Base-by-base conservation (phyloP, 2,329 filamentous ascomycete genomes). In the Ceratocystis variospora region DNA sequence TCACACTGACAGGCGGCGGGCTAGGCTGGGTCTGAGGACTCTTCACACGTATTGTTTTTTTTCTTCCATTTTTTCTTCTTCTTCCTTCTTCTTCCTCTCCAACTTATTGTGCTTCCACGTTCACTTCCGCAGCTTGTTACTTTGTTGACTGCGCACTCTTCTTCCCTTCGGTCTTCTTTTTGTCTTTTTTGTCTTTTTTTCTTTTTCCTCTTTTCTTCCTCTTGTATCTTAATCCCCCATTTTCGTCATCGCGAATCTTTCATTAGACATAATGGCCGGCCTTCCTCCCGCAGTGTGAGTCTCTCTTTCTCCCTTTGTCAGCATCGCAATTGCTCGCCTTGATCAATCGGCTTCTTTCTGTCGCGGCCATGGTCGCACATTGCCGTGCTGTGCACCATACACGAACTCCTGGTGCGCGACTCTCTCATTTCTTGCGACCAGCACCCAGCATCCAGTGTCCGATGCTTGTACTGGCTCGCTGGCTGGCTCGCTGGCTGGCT, bases 271-370 rank as follows among this genome's bases (percentile, higher is more conserved):
- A 69, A 70, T 70, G 69, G 69, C 69, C 31, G 64, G 64, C 19
- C 63, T 70, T 63, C 69, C 69, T 53, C 69, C 69, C 50, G 69
- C 69, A 68, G 69, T 69, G 69, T 70, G 66, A 68, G 69, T 69
- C 28, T 59, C 37, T 37, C 15, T 33, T 5, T 25, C 48, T 53
- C 48, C 19, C 2, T 59, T 25, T 59, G 15, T n/a, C 4, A 33
- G 5, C 28, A 59, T 37, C 15, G 33, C 17, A 22, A 5, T 31
- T 37, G 17, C 55, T 59, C 28, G 55, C n/a, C n/a, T 19, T 41
- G 19, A 25, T 15, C 48, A 45, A n/a, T 37, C 25, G 44, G 31
- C 17, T 41, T 31, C 31, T 19, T 62, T 62, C 41, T 33, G 33
- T 8, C 15, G 5, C 10, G 3, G 28, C 33, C 7, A 28, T 59